phyloP scores from a whole-genome alignment of 768 basidiomycete species.

The Pisolithus marmoratus region DNA sequence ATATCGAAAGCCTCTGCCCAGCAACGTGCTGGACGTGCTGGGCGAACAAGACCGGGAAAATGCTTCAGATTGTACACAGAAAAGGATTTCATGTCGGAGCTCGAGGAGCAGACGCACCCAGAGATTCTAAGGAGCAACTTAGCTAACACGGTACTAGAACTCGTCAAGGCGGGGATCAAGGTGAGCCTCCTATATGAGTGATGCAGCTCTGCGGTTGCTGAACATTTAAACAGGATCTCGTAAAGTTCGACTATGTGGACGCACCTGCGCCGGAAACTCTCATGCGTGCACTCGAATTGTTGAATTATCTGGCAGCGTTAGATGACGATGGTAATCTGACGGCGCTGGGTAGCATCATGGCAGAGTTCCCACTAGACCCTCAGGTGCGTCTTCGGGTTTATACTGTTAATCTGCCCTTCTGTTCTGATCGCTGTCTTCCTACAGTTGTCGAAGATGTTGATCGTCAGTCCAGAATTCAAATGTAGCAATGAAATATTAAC shows the following conservation, averaged over 20 bases:
- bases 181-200: conserved; percentile 27
- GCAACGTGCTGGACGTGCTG: conserved; percentile 94
- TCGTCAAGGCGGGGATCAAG: conserved; percentile 93
- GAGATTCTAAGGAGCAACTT: conserved; percentile 93
- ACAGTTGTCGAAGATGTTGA: conserved; percentile 85
- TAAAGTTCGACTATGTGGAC: conserved; percentile 84
- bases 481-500: conserved; percentile 96
- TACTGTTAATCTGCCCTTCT: background rate
- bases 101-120: conserved; percentile 96
- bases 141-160: conserved; percentile 87
- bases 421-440: background rate
- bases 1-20: conserved; percentile 97
- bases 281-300: conserved; percentile 91
- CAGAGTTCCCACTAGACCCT: conserved; percentile 98
- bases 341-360: conserved; percentile 84
- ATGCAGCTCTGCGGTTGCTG: background rate
- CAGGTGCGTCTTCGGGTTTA: conserved; percentile 48
- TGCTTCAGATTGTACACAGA: conserved; percentile 97
- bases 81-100: conserved; percentile 91
- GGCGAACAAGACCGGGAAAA: conserved; percentile 93
- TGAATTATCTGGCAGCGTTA: conserved; percentile 88
- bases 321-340: conserved; percentile 95
- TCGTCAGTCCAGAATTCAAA: conserved; percentile 89
- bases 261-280: conserved; percentile 94
- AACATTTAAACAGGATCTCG: conserved; percentile 52